Evolutionary conservation across 2,329 filamentous ascomycete genomes (phyloP), one percentile per base, ranked within the genome.

Genomic region (Ophiostoma montium): DNA sequence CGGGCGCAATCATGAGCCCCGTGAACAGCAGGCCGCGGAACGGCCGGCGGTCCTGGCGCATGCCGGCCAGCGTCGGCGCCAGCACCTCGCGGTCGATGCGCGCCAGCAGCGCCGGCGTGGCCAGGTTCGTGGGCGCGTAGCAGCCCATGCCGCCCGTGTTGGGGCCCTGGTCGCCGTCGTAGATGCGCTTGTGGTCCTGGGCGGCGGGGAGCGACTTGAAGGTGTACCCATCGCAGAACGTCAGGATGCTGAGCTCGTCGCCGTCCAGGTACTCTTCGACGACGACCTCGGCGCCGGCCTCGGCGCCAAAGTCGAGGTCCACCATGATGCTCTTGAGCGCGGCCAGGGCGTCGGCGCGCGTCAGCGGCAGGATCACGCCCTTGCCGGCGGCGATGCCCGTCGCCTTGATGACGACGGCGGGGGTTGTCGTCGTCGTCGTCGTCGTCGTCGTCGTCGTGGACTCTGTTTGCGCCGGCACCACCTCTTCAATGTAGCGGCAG

Each of bases 101-200:
- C 16, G 82, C 82, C 16, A 92, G 74, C n/a, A 94, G 71, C 53
- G 82, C 78, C 47, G 80, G 76, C 0, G 82, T 84, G 30, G 83
- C 81, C 58, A 89, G 82, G 55, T 78, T 84, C 1, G 89, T 94
- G n/a, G 86, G 86, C 15, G 89, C 88, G 65, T 96, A 96, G 62
- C 88, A 95, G 47, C 92, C 92, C 92, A 96, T 96, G 36, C 92
- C 92, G 52, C 90, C 92, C 2, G 92, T 96, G 68, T 96, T 96
- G 35, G 88, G 86, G 1, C 92, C 92, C 46, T 78, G 74, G 62
- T 96, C 90, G 49, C 85, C 86, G 60, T 98, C 92, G 48, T 84
- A 85, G 55, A 94, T 88, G 54, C 88, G 79, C 75, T 98, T 96
- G 71, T 98, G 92, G 64, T 96, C 92, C 65, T 98, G 92, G 2